Conservation (phyloP, 108 stramenopile species). For the Cylindrotheca closterium region DNA sequence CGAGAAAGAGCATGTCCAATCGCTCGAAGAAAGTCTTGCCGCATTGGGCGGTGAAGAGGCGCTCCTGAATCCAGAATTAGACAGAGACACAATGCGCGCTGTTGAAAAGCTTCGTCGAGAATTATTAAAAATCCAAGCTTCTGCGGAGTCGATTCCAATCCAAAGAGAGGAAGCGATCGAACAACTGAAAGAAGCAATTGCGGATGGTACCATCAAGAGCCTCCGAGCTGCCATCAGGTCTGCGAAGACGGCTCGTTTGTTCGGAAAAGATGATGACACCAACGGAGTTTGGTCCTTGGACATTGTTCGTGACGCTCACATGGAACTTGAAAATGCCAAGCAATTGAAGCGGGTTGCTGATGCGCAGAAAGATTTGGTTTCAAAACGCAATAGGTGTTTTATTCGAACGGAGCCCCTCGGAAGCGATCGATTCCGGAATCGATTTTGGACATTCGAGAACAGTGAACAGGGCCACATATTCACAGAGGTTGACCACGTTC, state of each 20-base stretch:
- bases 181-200: conserved; percentile 73
- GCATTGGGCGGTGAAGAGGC: conserved; percentile 58
- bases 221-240: conserved; percentile 66
- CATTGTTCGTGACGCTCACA: conserved; percentile 73
- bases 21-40: conserved; percentile 62
- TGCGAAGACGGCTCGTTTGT: conserved; percentile 73
- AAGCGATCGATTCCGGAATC: conserved; percentile 62
- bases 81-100: conserved; percentile 31
- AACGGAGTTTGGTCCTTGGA: conserved; percentile 80
- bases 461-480: conserved; percentile 75
- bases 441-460: conserved; percentile 75
- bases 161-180: conserved; percentile 59
- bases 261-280: conserved; percentile 68
- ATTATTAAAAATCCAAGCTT: conserved; percentile 47
- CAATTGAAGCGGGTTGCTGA: conserved; percentile 75
- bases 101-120: conserved; percentile 68
- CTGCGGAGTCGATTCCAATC: conserved; percentile 40
- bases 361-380: conserved; percentile 81
- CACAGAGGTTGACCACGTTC: conserved; percentile 55
- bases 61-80: conserved; percentile 42
- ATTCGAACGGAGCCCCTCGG: conserved; percentile 78
- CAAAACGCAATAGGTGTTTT: conserved; percentile 84
- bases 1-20: conserved; percentile 51
- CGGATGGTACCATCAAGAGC: conserved; percentile 87
- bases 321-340: conserved; percentile 82